These are phyloP conservation scores for Vigna mungo DNA, from an alignment of 306 rosid genomes.

Conservation along the genomic window DNA sequence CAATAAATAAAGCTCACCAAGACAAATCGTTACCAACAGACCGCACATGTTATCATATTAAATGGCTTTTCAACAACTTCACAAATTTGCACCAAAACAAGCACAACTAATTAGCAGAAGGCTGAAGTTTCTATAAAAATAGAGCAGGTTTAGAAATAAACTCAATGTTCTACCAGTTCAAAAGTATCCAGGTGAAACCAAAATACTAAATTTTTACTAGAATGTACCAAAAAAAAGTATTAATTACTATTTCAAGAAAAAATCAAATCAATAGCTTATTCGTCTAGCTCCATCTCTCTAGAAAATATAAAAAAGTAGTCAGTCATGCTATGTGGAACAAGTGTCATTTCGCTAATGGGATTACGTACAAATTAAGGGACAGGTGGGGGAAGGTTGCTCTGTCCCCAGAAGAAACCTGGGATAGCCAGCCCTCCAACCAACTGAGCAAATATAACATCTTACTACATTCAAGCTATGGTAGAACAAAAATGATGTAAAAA, in stretches of 20 bases:
- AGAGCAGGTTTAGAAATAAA: no score
- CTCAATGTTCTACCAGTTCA: constrained; percentile 23
- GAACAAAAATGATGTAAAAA: constrained; percentile 24
- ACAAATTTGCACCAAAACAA: constrained; percentile 28
- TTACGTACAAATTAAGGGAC: background rate
- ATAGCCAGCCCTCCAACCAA: constrained; percentile 15
- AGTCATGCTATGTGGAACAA: constrained; percentile 12
- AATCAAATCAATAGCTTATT: constrained; percentile 28
- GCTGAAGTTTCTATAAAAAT: background rate
- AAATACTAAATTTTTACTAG: constrained; percentile 25
- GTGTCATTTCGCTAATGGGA: constrained; percentile 27
- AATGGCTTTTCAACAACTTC: constrained; percentile 14
- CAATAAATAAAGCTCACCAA: background rate
- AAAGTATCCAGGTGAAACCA: constrained; percentile 15
- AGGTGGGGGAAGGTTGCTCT: background rate
- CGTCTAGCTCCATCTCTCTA: constrained; percentile 13
- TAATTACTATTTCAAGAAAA: constrained; percentile 19
- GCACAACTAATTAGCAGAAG: constrained; percentile 25
- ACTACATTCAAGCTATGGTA: constrained; percentile 21
- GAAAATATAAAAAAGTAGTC: background rate
- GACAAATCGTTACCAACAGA: background rate
- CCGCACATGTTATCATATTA: constrained; percentile 19
- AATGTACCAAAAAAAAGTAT: constrained; percentile 11
- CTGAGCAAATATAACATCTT: constrained; percentile 13
- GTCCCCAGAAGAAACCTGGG: constrained; percentile 7